Evolutionary conservation across 2,329 filamentous ascomycete species (phyloP).

Genomic region (Sporothrix schenckii): DNA sequence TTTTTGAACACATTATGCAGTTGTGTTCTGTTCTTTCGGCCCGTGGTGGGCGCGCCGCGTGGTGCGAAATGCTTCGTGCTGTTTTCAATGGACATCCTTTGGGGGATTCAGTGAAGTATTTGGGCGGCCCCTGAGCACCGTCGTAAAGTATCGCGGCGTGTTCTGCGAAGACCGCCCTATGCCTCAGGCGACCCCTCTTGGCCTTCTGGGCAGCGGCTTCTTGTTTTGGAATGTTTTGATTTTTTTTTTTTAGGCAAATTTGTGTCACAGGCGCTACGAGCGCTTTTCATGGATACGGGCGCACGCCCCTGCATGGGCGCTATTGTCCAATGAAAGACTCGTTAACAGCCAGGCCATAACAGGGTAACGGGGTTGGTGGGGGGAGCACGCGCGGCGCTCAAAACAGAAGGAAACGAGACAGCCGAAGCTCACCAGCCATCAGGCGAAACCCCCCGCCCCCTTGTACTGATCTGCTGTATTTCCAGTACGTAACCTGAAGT

Average conservation of each 20-base stretch:
- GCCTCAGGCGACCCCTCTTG: slow-evolving; percentile 16
- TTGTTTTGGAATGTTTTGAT: slow-evolving; percentile 25
- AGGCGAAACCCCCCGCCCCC: neutral
- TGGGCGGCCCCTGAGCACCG: neutral
- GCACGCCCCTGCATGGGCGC: slow-evolving; percentile 24
- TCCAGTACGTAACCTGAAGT: slow-evolving; percentile 17
- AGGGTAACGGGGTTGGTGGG: neutral
- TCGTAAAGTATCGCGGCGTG: slow-evolving; percentile 19
- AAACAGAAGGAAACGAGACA: slow-evolving; percentile 20
- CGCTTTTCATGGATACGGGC: slow-evolving; percentile 19
- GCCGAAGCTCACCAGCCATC: neutral
- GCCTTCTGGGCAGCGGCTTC: neutral
- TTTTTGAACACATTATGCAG: slow-evolving; percentile 7
- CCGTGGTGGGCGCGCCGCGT: neutral
- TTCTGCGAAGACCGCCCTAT: neutral
- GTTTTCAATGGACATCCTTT: slow-evolving; percentile 31
- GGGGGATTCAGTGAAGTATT: slow-evolving; percentile 29
- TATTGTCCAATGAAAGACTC: slow-evolving; percentile 34
- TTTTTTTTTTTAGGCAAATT: slow-evolving; percentile 9
- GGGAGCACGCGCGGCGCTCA: slow-evolving; percentile 9
- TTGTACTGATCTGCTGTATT: slow-evolving; percentile 22
- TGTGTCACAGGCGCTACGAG: slow-evolving; percentile 32
- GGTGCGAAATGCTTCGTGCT: slow-evolving; percentile 15
- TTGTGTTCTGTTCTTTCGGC: slow-evolving; percentile 23
- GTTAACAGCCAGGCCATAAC: slow-evolving; percentile 27